Base-by-base conservation (phyloP, 257 asterid species). In the Scutellaria minor region DNA sequence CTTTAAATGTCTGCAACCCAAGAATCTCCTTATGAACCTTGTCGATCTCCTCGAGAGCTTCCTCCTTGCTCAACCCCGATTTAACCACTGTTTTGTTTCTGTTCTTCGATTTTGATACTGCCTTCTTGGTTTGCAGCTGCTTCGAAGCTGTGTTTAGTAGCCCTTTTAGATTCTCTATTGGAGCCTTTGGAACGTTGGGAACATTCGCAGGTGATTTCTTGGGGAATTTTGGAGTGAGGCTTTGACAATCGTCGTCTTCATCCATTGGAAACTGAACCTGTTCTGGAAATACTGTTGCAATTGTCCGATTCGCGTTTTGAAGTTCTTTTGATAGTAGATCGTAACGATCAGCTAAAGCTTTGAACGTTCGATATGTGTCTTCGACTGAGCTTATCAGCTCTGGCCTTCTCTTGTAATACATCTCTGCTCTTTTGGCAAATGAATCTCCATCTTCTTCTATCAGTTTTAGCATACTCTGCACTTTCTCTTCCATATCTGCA, bases 371-470 rank as follows among this genome's bases (percentile, higher is more conserved):
- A 77, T 81, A 89, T 14, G 96, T 78, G 59, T 93, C 97, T 77
- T 93, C 97, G 0, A 93, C 94, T 7, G 90, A 84, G 69, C 40
- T 76, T 52, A 91, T 74, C 48, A 93, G 88, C 79, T 91, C 97
- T 6, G 98, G 98, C 58, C 98, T 75, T 57, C 90, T 82, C 81
- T 86, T 79, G 89, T 89, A 93, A 81, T 89, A 93, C 97, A 93
- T 90, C 73, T 90, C 96, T 4, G 97, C 98, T 66, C 90, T 82
- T 72, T 88, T 91, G 35, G 96, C 96, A 24, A 93, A 93, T 1
- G 98, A 91, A 79, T 93, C 98, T 13, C 93, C 98, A 41, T 93
- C 97, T 56, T 89, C 96, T 73, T 86, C 96, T 6, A 93, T 85
- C 47, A 93, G 88, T 52, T 93, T 91, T 31, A 90, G 74, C 94